Base-by-base conservation (phyloP, 495 filamentous ascomycete genomes). In the Venustampulla echinocandica region DNA sequence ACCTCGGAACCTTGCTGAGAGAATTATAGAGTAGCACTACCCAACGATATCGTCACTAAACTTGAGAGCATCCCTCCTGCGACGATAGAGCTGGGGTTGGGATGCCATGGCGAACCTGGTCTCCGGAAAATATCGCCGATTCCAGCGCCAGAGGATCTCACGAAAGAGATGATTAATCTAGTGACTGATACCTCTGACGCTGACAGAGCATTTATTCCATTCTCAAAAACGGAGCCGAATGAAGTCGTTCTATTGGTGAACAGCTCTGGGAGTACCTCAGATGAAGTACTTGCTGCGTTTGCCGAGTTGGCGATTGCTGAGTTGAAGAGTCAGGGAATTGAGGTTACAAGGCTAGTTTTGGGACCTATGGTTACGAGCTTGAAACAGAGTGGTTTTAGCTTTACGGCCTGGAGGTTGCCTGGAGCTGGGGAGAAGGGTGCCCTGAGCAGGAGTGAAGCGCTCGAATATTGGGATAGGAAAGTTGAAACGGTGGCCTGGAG, bases 91-190 rank as follows among this genome's bases (percentile, higher is more conserved):
- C 67, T 81, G 9, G 77, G 77, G 2, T 77, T 77, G 22, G 77
- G 77, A 11, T 75, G 76, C 18, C 77, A 81, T 50, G 80, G 80
- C 54, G 77, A 81, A 57, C 77, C 77, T 1, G 69, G 74, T 21
- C 69, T 77, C 55, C 62, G 62, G 50, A 73, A 73, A 54, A 61
- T 79, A 30, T 65, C 68, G 0, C 77, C 77, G 0, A 67, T 71
- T 15, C 76, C 76, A 0, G 64, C 66, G 1, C 64, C 71, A 7
- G 64, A 75, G 37, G 75, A 71, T 0, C 61, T 79, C 24, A 70
- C 77, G 23, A 64, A 68, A 49, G 61, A 73, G 42, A 72, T 80
- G 50, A 61, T 81, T 15, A 67, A 53, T 19, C 74, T 76, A 48
- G 67, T 69, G 46, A 56, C 79, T 35, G 71, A 81, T 49, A 69